Evolutionary conservation across 805 yeast species (phyloP).

Genomic region (Yamadazyma paraphyllophila): DNA sequence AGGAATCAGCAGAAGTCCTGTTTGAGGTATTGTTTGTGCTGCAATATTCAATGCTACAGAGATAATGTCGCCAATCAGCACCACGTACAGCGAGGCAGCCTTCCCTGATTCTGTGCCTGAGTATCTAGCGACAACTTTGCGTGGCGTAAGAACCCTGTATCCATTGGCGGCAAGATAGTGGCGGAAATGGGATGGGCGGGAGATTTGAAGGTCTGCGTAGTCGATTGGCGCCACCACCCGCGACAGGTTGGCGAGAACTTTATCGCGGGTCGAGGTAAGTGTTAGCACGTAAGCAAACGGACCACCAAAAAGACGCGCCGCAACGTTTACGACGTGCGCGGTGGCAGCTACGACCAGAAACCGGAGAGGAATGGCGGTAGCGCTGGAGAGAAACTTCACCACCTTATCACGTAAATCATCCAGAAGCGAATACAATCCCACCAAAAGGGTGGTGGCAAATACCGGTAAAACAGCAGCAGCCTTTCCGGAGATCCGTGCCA

Average conservation of each 20-base stretch:
- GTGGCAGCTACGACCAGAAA: neutral
- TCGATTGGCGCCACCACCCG: neutral
- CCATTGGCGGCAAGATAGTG: constrained; percentile 1
- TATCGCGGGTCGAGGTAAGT: neutral
- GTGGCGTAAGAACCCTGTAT: neutral
- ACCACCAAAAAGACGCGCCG: neutral
- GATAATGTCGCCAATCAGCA: neutral
- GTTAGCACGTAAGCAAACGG: neutral
- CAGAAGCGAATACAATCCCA: neutral
- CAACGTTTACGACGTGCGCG: neutral
- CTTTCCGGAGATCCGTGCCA: neutral
- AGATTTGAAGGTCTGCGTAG: neutral
- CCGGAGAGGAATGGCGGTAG: neutral
- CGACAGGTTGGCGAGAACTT: neutral
- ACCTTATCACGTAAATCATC: neutral
- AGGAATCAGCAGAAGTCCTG: neutral
- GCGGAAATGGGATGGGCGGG: neutral
- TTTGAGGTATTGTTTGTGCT: neutral
- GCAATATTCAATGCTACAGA: neutral
- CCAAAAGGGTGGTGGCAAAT: neutral
- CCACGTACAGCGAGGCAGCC: constrained; percentile 1
- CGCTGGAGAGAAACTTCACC: neutral
- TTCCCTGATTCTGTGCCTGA: too few species aligned
- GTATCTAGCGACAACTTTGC: neutral
- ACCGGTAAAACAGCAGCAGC: neutral